Evolutionary conservation across 768 basidiomycete species (phyloP).

Genomic region (Lepiota brunneoincarnata): DNA sequence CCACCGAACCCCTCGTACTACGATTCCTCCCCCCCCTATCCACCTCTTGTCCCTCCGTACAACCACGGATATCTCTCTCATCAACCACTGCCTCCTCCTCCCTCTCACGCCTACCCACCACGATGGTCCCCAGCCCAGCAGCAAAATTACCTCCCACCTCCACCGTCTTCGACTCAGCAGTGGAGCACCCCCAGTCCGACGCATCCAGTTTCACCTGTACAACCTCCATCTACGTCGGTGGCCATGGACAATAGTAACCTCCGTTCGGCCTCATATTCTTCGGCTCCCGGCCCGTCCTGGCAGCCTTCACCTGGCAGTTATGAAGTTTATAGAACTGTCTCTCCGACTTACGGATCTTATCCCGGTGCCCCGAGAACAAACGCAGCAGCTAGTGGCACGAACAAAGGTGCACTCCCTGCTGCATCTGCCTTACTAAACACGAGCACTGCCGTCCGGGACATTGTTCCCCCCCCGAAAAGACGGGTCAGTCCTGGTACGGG

Average conservation of each 20-base stretch:
- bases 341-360: conserved; percentile 26
- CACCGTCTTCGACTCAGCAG: conserved; percentile 2
- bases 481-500: conserved; percentile 52
- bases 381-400: conserved; percentile 30
- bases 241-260: conserved; percentile 3
- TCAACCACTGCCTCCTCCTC: conserved; percentile 25
- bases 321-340: conserved; percentile 26
- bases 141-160: not conserved
- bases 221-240: conserved; percentile 14
- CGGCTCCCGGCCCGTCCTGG: conserved; percentile 7
- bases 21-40: conserved; percentile 39
- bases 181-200: conserved; percentile 19
- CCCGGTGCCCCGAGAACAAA: conserved; percentile 17
- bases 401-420: conserved; percentile 27
- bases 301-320: conserved; percentile 1
- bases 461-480: conserved; percentile 56
- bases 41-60: conserved; percentile 37
- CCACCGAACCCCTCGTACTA: conserved; percentile 35
- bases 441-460: conserved; percentile 25
- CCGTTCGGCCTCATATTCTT: conserved; percentile 8
- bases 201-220: conserved; percentile 27
- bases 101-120: conserved; percentile 36
- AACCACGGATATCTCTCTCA: conserved; percentile 31
- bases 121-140: conserved; percentile 35
- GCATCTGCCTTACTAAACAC: not conserved